These are phyloP conservation scores for Kregervanrija delftensis DNA, from an alignment of 805 yeast genomes.

Conservation along the genomic window DNA sequence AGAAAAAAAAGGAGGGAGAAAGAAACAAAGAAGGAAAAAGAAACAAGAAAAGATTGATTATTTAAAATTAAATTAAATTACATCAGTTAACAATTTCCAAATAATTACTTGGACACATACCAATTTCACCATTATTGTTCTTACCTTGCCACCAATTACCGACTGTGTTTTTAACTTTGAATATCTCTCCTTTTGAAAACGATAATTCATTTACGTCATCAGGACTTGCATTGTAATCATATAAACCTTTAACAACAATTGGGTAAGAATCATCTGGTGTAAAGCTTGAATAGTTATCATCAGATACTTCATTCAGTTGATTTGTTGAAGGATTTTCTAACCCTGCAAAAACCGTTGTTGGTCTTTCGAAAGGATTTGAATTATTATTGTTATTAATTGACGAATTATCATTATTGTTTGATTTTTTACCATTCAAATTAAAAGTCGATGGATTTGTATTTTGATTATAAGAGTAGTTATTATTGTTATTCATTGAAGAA, in stretches of 20 bases:
- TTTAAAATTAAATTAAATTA: background rate
- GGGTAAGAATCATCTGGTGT: constrained; percentile 44
- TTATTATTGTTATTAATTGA: too few species aligned
- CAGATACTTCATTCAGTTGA: constrained; percentile 1
- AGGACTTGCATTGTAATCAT: constrained; percentile 81
- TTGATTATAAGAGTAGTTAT: too few species aligned
- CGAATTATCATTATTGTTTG: too few species aligned
- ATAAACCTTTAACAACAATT: constrained; percentile 79
- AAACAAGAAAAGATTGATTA: background rate
- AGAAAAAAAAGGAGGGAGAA: background rate
- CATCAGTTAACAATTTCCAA: constrained; percentile 56
- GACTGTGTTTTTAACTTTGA: constrained; percentile 85
- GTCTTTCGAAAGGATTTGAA: background rate
- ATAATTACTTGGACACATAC: constrained; percentile 94
- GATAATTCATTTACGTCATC: constrained; percentile 91
- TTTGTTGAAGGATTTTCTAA: background rate
- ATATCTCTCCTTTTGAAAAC: constrained; percentile 83
- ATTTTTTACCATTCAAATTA: too few species aligned
- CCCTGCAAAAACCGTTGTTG: background rate
- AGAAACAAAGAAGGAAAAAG: too few species aligned
- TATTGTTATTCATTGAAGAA: constrained; percentile 9
- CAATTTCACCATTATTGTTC: constrained; percentile 83
- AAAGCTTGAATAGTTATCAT: constrained; percentile 8
- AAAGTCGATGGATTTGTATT: too few species aligned
- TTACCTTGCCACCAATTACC: constrained; percentile 99